Base-by-base conservation (phyloP, 202 grass and related monocot genomes). In the Panicum virgatum region DNA sequence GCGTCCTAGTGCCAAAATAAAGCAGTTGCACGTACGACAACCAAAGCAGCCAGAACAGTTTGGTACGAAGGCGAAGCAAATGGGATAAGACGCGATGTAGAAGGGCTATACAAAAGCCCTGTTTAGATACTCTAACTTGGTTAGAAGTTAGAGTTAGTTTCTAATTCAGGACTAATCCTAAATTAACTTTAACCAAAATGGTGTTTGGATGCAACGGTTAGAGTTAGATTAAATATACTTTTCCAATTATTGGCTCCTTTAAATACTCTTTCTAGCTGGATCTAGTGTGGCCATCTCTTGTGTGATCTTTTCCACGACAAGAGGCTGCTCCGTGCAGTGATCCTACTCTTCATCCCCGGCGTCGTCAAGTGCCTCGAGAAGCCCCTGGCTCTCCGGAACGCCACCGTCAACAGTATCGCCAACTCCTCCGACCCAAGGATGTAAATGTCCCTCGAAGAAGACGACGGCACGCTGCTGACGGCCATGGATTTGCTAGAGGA, bases 11-110 rank as follows among this genome's bases (percentile, higher is more conserved):
- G 76, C 76, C 38, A 80, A 80, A n/a, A 46, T 14, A 53, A 67
- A 75, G 77, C 26, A 75, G 69, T 38, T 84, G 70, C 81, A 75
- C 43, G 22, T 63, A 85, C 38, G 71, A 77, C 82, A 85, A 50
- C 30, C 5, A 20, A 18, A 85, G 47, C 36, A 14, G 18, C 37
- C 72, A 66, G 29, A 72, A 66, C 30, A 77, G 12, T 40, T 69
- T 18, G 78, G 69, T 57, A 19, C 38, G 11, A 54, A 27, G 66
- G 5, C 22, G 46, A 14, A 42, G 9, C 16, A 38, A 23, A n/a
- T 9, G 27, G 26, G 56, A 37, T 65, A 57, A 36, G 68, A 58
- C 14, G 45, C 7, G 69, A 40, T 20, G 27, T 75, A 40, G 32
- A 48, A 50, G 13, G 15, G 42, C 22, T 52, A 22, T 53, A 85